A percentile compares a stretch with the other conserved stretches of the same genome.
Conservation (phyloP, 345 rosid genomes). For the Fremontodendron californicum region DNA sequence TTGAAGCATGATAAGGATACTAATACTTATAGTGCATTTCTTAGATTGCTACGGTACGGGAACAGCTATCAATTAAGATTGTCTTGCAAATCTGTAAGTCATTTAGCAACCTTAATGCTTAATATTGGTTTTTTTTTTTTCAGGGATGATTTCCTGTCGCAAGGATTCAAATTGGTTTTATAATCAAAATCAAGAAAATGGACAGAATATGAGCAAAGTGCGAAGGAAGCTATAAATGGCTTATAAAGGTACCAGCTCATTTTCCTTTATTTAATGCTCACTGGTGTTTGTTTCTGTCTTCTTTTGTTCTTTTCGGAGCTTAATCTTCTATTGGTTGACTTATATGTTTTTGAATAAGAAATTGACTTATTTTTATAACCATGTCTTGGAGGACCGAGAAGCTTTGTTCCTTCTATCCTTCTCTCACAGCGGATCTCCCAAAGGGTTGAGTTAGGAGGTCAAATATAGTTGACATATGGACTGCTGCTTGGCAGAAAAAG, state of each 20-base stretch:
- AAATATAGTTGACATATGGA: neutral
- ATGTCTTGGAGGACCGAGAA: neutral
- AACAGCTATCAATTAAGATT: neutral
- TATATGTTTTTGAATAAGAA: neutral
- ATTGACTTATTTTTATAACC: neutral
- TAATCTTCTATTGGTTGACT: neutral
- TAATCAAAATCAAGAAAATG: slow-evolving; percentile 15
- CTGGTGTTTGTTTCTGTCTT: neutral
- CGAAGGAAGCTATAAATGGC: slow-evolving; percentile 13
- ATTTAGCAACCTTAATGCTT: neutral
- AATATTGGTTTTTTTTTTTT: neutral
- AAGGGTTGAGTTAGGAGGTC: neutral
- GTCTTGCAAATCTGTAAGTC: neutral
- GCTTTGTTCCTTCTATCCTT: neutral
- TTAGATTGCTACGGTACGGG: neutral
- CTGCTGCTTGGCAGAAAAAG: neutral
- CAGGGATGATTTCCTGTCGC: slow-evolving; percentile 64
- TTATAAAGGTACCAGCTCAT: neutral
- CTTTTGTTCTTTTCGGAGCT: neutral
- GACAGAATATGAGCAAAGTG: slow-evolving; percentile 2
- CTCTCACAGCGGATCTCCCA: neutral
- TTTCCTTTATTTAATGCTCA: neutral
- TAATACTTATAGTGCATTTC: neutral
- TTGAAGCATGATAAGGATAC: neutral
- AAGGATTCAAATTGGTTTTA: slow-evolving; percentile 57